Conservation (phyloP, 768 basidiomycete species). For the Tulasnella sp. region DNA sequence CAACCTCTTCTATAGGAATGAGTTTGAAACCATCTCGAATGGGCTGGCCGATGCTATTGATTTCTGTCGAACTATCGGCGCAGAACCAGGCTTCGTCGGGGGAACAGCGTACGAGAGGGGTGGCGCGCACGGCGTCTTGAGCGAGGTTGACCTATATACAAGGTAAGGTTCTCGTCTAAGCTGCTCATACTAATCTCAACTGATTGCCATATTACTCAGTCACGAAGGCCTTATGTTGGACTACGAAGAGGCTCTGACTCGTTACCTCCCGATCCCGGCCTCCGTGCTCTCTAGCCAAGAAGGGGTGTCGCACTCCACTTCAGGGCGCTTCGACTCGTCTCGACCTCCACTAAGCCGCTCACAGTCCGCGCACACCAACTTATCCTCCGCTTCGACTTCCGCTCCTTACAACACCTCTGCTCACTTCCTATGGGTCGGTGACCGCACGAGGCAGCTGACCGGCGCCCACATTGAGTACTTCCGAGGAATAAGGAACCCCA, state of each 20-base stretch:
- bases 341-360: neutral
- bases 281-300: slow-evolving; percentile 18
- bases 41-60: slow-evolving; percentile 85
- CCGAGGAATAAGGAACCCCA: slow-evolving; percentile 81
- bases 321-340: neutral
- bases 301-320: neutral
- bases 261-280: slow-evolving; percentile 40
- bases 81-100: slow-evolving; percentile 34
- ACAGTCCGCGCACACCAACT: neutral
- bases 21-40: slow-evolving; percentile 78
- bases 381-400: neutral
- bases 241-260: slow-evolving; percentile 87
- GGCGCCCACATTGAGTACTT: slow-evolving; percentile 97
- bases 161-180: slow-evolving; percentile 35
- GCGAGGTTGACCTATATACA: slow-evolving; percentile 90
- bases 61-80: slow-evolving; percentile 82
- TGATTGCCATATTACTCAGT: slow-evolving; percentile 28
- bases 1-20: slow-evolving; percentile 33
- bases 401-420: slow-evolving; percentile 83
- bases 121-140: slow-evolving; percentile 56
- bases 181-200: neutral
- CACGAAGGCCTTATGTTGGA: slow-evolving; percentile 90
- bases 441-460: slow-evolving; percentile 81
- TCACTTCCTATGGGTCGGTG: slow-evolving; percentile 96
- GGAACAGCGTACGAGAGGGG: slow-evolving; percentile 53